Conservation (phyloP, 257 asterid species). For the Nicotiana obtusifolia region DNA sequence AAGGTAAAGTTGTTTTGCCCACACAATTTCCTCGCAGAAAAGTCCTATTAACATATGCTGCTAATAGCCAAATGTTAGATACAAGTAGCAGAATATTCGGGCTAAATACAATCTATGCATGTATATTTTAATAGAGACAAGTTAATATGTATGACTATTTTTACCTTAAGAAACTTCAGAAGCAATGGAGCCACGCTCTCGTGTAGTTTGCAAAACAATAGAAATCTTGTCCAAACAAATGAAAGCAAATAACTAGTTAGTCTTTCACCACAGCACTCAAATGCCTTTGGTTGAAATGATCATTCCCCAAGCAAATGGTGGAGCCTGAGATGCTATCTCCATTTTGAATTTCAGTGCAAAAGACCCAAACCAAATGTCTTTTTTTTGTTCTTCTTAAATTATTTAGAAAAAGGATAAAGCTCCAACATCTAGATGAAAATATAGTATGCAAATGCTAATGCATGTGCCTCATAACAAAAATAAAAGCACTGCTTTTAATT, state of each 20-base stretch:
- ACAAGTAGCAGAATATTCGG: background rate
- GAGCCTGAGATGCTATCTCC: background rate
- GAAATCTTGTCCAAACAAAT: background rate
- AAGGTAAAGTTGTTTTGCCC: background rate
- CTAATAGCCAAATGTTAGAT: background rate
- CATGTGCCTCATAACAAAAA: background rate
- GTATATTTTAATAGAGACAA: background rate
- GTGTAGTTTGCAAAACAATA: background rate
- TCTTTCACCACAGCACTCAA: background rate
- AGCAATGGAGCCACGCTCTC: background rate
- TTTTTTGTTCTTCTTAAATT: background rate
- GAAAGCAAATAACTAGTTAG: background rate
- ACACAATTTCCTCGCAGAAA: background rate
- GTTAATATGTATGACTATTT: background rate
- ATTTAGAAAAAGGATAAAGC: too few relatives aligned
- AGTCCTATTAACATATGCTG: background rate
- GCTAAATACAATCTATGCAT: background rate
- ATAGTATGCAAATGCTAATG: background rate
- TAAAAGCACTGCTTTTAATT: background rate
- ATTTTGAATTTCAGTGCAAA: background rate
- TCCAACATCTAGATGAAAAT: background rate
- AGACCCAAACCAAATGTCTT: background rate
- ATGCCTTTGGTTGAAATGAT: background rate
- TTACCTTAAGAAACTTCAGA: background rate
- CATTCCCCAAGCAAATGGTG: background rate